phyloP scores from a whole-genome alignment of 2,329 filamentous ascomycete species.

The Alternaria burnsii region DNA sequence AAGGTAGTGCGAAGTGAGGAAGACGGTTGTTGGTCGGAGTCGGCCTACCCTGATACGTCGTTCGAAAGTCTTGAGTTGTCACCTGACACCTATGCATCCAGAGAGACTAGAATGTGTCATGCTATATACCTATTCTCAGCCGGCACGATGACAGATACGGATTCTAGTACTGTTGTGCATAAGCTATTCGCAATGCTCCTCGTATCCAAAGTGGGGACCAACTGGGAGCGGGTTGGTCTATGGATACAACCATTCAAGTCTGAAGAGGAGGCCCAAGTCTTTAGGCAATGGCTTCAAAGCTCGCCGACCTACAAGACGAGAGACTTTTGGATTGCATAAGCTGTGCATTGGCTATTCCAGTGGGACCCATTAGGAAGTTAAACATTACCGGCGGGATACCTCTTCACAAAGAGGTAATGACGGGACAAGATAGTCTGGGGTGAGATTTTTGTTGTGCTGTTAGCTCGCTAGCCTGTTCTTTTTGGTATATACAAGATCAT shows the following conservation, averaged over 20 bases:
- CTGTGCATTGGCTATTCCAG: not conserved
- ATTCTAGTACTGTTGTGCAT: not conserved
- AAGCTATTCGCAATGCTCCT: not conserved
- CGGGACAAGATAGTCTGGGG: not conserved
- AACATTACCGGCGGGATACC: no score
- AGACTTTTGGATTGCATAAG: not conserved
- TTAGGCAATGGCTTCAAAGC: not conserved
- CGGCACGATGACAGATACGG: not conserved
- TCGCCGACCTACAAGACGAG: not conserved
- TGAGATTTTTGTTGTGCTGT: not conserved
- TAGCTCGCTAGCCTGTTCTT: accelerated
- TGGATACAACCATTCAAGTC: not conserved
- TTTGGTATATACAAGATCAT: not conserved
- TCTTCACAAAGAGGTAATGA: not conserved
- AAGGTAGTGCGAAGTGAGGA: not conserved
- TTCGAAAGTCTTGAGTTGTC: not conserved
- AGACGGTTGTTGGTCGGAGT: not conserved
- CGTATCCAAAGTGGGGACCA: not conserved
- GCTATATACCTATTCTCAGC: not conserved
- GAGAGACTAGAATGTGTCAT: not conserved
- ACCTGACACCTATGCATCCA: accelerated
- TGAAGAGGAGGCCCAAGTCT: not conserved
- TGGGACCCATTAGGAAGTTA: no score
- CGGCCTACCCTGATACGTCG: not conserved
- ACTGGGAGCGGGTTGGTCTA: constrained; percentile 1